These are phyloP conservation scores for Pestalotiopsis sp. DNA, from an alignment of 2,329 filamentous ascomycete species.

Conservation along the genomic window DNA sequence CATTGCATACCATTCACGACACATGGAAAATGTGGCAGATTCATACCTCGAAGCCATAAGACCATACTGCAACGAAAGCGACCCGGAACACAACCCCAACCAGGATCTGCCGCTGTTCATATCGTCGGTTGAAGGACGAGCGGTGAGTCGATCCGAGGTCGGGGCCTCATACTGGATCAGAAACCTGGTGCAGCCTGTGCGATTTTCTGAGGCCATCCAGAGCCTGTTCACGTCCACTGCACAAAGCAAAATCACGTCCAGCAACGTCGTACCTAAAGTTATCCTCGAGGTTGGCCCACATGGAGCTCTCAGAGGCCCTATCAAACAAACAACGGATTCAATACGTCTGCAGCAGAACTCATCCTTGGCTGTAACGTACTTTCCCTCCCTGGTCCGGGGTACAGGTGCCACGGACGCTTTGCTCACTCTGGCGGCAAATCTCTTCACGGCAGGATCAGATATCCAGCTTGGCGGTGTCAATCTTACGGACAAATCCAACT, in stretches of 20 bases:
- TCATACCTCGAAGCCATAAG: neutral
- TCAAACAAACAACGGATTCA: neutral
- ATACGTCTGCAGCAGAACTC: no score
- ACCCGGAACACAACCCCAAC: no score
- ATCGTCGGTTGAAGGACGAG: no score
- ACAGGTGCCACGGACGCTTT: neutral
- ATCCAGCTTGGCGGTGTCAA: no score
- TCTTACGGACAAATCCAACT: neutral
- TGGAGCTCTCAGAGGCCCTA: constrained; percentile 22
- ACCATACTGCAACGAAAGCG: neutral
- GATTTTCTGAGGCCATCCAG: neutral
- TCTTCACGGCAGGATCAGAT: neutral
- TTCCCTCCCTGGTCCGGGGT: neutral
- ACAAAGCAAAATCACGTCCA: neutral
- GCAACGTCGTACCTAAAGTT: neutral
- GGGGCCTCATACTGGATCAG: neutral
- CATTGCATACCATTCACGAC: neutral
- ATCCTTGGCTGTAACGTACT: neutral
- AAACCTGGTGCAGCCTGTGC: neutral
- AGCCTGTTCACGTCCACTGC: neutral
- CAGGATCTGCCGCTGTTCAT: no score
- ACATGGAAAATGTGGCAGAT: neutral
- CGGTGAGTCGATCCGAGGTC: neutral
- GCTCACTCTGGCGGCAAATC: neutral
- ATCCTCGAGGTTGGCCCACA: constrained; percentile 30